Evolutionary conservation across 1,139 yeast species (phyloP).

Genomic region (Blastobotrys indianensis): DNA sequence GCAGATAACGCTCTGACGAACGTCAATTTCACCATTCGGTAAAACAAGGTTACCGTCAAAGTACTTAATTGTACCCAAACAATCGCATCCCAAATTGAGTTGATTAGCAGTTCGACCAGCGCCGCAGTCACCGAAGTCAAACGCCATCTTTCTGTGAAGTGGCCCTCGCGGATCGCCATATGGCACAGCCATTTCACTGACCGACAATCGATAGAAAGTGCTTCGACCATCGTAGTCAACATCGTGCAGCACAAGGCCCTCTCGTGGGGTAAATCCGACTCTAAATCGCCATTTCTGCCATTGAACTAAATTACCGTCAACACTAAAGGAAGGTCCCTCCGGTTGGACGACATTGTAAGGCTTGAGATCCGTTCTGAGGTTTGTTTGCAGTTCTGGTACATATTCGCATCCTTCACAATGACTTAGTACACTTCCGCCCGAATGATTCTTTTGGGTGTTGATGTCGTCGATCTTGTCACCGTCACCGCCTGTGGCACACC

Average conservation of each 20-base stretch:
- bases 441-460: slow-evolving; percentile 43
- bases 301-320: slow-evolving; percentile 56
- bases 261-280: slow-evolving; percentile 70
- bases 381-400: slow-evolving; percentile 43
- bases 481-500: slow-evolving; percentile 59
- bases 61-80: slow-evolving; percentile 81
- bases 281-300: slow-evolving; percentile 94
- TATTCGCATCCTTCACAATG: slow-evolving; percentile 56
- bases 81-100: slow-evolving; percentile 77
- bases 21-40: slow-evolving; percentile 57
- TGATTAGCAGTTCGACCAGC: slow-evolving; percentile 77
- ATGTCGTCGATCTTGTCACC: slow-evolving; percentile 39
- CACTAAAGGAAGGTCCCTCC: slow-evolving; percentile 76
- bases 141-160: slow-evolving; percentile 86
- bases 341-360: slow-evolving; percentile 77
- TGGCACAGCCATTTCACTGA: slow-evolving; percentile 90
- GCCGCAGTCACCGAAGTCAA: slow-evolving; percentile 88
- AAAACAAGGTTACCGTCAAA: slow-evolving; percentile 60
- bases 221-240: slow-evolving; percentile 78
- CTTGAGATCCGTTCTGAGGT: slow-evolving; percentile 49
- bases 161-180: slow-evolving; percentile 90
- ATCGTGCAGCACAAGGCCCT: slow-evolving; percentile 77
- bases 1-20: slow-evolving; percentile 71
- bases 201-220: slow-evolving; percentile 67
- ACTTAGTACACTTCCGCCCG: slow-evolving; percentile 45